Conservation (phyloP, 2,329 filamentous ascomycete species). For the Huntiella abstrusa region DNA sequence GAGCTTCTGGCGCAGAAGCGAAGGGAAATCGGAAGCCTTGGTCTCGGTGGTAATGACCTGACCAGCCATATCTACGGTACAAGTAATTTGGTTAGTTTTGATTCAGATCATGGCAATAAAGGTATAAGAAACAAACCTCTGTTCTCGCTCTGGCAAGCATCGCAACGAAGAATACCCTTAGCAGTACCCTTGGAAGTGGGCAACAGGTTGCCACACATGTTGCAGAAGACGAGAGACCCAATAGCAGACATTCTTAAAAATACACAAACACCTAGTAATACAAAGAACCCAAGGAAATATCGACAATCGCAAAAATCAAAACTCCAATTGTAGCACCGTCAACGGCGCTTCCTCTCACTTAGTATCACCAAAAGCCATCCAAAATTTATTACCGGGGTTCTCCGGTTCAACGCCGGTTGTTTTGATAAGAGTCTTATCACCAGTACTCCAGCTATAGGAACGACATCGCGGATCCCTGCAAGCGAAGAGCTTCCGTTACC, state of each 20-base stretch:
- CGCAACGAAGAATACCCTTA: constrained; percentile 61
- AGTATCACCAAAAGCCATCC: not conserved
- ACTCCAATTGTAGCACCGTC: not conserved
- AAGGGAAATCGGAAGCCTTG: constrained; percentile 83
- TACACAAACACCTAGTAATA: not conserved
- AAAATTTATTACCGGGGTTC: constrained; percentile 4
- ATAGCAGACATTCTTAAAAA: constrained; percentile 58
- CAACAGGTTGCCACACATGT: constrained; percentile 76
- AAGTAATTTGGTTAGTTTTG: constrained; percentile 8
- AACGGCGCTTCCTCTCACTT: not conserved
- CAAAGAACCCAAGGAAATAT: not conserved
- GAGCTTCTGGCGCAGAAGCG: constrained; percentile 66
- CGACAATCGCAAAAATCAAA: not conserved
- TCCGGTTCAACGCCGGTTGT: constrained; percentile 1
- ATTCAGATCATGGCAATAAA: not conserved
- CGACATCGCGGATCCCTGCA: constrained; percentile 6
- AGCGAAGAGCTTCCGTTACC: constrained; percentile 6
- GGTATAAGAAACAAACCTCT: constrained; percentile 36
- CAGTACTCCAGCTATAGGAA: not conserved
- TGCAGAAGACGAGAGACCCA: constrained; percentile 83
- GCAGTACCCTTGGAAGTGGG: constrained; percentile 60
- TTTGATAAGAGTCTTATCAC: constrained; percentile 10
- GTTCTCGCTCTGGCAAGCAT: constrained; percentile 70
- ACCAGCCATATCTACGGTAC: constrained; percentile 44
- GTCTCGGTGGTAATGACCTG: constrained; percentile 65